phyloP scores from a whole-genome alignment of 2,329 filamentous ascomycete genomes.

The Neopestalotiopsis rosae region DNA sequence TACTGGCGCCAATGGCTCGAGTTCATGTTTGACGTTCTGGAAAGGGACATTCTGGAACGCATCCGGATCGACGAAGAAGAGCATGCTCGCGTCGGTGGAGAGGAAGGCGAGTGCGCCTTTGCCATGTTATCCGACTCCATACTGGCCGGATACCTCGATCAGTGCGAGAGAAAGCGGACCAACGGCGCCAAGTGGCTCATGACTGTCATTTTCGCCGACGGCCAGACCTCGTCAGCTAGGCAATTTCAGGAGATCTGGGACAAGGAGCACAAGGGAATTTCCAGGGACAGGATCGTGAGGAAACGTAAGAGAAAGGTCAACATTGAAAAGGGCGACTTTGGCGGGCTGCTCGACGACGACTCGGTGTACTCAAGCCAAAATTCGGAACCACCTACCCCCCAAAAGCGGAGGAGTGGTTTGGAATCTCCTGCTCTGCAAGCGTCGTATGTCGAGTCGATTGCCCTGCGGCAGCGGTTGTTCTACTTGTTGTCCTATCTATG shows the following conservation, averaged over 20 bases:
- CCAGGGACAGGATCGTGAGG: conserved; percentile 42
- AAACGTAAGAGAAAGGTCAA: conserved; percentile 61
- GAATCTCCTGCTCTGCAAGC: conserved; percentile 45
- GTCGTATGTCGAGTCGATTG: conserved; percentile 58
- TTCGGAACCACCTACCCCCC: conserved; percentile 52
- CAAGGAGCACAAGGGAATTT: conserved; percentile 62
- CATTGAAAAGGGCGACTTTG: conserved; percentile 64
- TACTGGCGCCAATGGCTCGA: conserved; percentile 83
- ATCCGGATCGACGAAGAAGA: conserved; percentile 51
- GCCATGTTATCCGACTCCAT: conserved; percentile 58
- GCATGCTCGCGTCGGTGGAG: conserved; percentile 24
- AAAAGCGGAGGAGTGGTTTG: conserved; percentile 40
- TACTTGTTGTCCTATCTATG: conserved; percentile 56
- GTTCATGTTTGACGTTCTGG: conserved; percentile 78
- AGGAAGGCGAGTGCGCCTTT: conserved; percentile 32
- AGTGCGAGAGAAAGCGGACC: conserved; percentile 47
- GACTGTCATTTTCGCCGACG: conserved; percentile 72
- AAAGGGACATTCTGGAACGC: conserved; percentile 70
- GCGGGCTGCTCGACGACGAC: conserved; percentile 66
- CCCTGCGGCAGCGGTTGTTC: conserved; percentile 68
- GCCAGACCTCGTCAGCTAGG: conserved; percentile 54
- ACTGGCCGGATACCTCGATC: conserved; percentile 63
- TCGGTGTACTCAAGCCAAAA: conserved; percentile 48
- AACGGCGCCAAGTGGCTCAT: conserved; percentile 59
- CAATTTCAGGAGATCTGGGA: conserved; percentile 71